Evolutionary conservation across 2,329 filamentous ascomycete genomes (phyloP).

Genomic region (Fusarium tricinctum): DNA sequence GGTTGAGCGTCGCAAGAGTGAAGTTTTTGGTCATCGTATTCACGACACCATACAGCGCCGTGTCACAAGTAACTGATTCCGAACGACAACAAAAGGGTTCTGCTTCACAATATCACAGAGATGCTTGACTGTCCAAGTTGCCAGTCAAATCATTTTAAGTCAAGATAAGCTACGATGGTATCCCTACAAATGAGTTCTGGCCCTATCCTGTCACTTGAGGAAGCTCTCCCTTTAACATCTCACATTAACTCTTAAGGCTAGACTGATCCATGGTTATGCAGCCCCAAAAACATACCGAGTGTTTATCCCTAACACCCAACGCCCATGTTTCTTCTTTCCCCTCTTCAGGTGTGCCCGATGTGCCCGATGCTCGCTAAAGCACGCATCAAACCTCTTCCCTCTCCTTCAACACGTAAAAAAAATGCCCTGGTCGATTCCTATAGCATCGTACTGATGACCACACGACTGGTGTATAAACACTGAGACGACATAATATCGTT

Average conservation of each 20-base stretch:
- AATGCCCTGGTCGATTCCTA: constrained; percentile 4
- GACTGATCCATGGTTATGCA: constrained; percentile 9
- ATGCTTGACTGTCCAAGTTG: not conserved
- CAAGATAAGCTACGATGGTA: not conserved
- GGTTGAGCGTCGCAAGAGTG: constrained; percentile 6
- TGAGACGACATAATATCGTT: not conserved
- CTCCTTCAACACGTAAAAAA: constrained; percentile 9
- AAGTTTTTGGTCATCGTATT: not conserved
- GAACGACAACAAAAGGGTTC: not conserved
- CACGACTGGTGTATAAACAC: not conserved
- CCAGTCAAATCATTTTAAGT: not conserved
- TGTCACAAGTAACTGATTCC: not conserved
- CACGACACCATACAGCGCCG: not conserved
- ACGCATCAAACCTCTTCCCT: constrained; percentile 10
- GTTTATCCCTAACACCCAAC: constrained; percentile 40
- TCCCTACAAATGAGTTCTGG: not conserved
- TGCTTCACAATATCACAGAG: not conserved
- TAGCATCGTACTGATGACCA: constrained; percentile 1
- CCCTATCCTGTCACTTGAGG: not conserved
- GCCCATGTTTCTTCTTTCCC: constrained; percentile 35
- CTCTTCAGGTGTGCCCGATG: constrained; percentile 1
- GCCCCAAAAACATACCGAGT: constrained; percentile 18
- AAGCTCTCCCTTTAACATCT: constrained; percentile 13
- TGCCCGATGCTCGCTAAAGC: constrained; percentile 1
- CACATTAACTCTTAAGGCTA: constrained; percentile 21